Percentiles rank a stretch among this genome's conserved stretches.
Conservation (phyloP, 306 rosid genomes). For the Dalbergia cochinchinensis region DNA sequence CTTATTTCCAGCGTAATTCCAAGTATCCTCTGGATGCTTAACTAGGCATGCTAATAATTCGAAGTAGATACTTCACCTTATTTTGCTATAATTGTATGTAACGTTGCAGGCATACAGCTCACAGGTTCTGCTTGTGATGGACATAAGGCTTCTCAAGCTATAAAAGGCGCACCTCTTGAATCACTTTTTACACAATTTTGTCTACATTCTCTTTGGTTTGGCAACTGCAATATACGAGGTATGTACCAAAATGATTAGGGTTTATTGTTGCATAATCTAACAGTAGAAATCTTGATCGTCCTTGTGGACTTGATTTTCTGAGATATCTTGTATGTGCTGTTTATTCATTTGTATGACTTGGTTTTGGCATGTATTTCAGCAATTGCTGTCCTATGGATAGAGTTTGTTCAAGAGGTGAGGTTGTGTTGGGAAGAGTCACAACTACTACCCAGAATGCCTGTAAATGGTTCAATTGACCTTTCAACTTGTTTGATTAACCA, state of each 20-base stretch:
- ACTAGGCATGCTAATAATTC: constrained; percentile 9
- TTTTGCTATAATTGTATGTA: constrained; percentile 24
- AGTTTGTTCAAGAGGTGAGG: constrained; percentile 84
- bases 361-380: constrained; percentile 57
- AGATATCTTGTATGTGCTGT: constrained; percentile 13
- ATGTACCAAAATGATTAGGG: constrained; percentile 36
- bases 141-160: constrained; percentile 62
- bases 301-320: constrained; percentile 5
- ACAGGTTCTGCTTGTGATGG: constrained; percentile 49
- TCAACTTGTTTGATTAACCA: constrained; percentile 80
- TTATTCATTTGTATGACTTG: constrained; percentile 44
- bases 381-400: constrained; percentile 77
- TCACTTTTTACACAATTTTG: constrained; percentile 83
- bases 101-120: constrained; percentile 54
- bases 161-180: constrained; percentile 79
- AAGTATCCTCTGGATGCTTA: constrained; percentile 7
- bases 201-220: constrained; percentile 81
- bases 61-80: constrained; percentile 9
- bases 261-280: constrained; percentile 19
- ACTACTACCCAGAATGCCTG: constrained; percentile 73
- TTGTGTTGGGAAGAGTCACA: constrained; percentile 93
- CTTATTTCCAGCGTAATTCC: neutral
- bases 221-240: constrained; percentile 83
- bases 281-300: neutral
- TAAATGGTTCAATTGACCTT: constrained; percentile 72